Evolutionary conservation across 2,329 filamentous ascomycete species (phyloP).

Genomic region (Dothistroma pini): DNA sequence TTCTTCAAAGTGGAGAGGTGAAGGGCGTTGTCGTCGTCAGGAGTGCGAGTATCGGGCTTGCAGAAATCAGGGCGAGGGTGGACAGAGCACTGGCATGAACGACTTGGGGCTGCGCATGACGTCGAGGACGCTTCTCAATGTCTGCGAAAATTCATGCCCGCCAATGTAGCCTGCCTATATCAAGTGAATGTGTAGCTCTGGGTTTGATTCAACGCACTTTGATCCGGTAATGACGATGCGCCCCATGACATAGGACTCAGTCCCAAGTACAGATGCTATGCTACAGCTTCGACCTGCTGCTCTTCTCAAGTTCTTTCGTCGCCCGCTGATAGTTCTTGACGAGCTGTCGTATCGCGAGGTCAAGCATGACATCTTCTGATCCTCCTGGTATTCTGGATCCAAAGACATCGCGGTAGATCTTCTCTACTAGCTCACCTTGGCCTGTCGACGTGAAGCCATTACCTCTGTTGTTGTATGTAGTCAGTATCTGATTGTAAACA

Average conservation of each 20-base stretch:
- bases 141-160: no score
- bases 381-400: constrained; percentile 47
- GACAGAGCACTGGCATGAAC: constrained; percentile 18
- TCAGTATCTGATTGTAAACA: not conserved
- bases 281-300: constrained; percentile 44
- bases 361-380: constrained; percentile 67
- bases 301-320: constrained; percentile 49
- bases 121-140: not conserved
- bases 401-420: constrained; percentile 43
- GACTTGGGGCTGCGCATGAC: not conserved
- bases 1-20: constrained; percentile 39
- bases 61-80: constrained; percentile 30
- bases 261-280: not conserved
- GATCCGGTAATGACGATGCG: not conserved
- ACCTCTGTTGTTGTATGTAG: constrained; percentile 38
- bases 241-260: not conserved
- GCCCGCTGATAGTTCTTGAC: constrained; percentile 64
- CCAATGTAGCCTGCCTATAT: no score
- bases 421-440: constrained; percentile 65
- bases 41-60: constrained; percentile 24
- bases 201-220: not conserved
- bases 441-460: constrained; percentile 67
- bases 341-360: constrained; percentile 63
- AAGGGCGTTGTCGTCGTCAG: constrained; percentile 43
- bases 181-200: no score